Base-by-base conservation (phyloP, 2,329 filamentous ascomycete species). In the Ambrosiella xylebori region DNA sequence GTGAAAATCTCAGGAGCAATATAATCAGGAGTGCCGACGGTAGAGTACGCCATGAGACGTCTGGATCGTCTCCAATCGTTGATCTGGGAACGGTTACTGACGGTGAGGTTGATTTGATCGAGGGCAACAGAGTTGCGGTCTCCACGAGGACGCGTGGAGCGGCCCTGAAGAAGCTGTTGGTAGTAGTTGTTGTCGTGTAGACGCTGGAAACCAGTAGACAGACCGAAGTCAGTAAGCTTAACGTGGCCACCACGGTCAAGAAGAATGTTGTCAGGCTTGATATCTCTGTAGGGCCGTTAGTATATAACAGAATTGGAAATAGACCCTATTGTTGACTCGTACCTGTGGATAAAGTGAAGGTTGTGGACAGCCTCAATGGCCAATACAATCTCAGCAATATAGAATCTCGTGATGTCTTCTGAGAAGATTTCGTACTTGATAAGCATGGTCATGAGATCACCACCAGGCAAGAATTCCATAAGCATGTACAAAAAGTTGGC, bases 391-490 rank as follows among this genome's bases (percentile, higher is more conserved):
- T 98, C 91, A 27, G 93, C 93, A 81, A 98, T 98, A 72, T 98
- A 98, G 72, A 98, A 98, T 15, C 93, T 83, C 37, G 93, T 98
- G 64, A 98, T 97, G 64, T 98, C 93, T 70, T 97, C 91, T 0
- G 89, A 95, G 71, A 98, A 98, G 69, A 98, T 96, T 70, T 98
- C 93, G 68, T 98, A 98, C 77, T 97, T 98, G 75, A 98, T 98
- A 64, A 98, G 77, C 93, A 98, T 98, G 2, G 93, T 98, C 93
- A 98, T 98, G 69, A 98, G 72, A 74, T 98, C 93, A 70, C 93
- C 93, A 70, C 93, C 93, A 7, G 93, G 93, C 70, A 98, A 79
- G 72, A 97, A 98, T 72, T 98, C 93, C 93, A 98, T 98, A 61
- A 98, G 77, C 84, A 98, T 93, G 75, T 98, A 98, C 40, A 98